Conservation (phyloP, 2,329 filamentous ascomycete genomes). For the Escovopsis sp. region DNA sequence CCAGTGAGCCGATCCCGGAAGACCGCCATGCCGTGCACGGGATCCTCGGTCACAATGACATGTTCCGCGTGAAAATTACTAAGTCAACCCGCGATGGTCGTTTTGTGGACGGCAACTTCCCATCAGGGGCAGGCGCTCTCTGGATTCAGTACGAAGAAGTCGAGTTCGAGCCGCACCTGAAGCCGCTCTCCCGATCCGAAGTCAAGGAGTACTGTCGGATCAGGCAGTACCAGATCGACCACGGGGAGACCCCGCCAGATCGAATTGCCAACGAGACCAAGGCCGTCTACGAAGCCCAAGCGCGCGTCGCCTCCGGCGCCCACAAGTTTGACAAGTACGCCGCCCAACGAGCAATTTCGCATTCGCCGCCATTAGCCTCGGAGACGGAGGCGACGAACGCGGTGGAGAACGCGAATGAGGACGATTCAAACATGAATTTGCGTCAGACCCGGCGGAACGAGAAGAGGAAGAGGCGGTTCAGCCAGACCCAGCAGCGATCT, state of each 20-base stretch:
- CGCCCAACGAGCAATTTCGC: constrained; percentile 7
- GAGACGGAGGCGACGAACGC: constrained; percentile 2
- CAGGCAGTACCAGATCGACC: constrained; percentile 42
- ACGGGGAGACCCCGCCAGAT: constrained; percentile 34
- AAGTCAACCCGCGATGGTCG: constrained; percentile 46
- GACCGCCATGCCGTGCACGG: constrained; percentile 50
- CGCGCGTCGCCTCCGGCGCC: constrained; percentile 23
- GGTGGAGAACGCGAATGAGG: constrained; percentile 1
- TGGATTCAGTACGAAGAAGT: constrained; percentile 52
- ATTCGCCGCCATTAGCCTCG: constrained; percentile 13
- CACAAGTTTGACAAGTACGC: constrained; percentile 6
- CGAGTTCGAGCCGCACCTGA: constrained; percentile 40
- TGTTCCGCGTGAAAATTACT: constrained; percentile 49
- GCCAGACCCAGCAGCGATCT: constrained; percentile 16
- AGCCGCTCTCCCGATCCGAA: constrained; percentile 35
- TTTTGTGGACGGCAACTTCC: constrained; percentile 44
- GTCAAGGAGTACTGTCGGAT: constrained; percentile 51
- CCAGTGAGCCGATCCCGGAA: constrained; percentile 27
- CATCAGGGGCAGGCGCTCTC: constrained; percentile 41
- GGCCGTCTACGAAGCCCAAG: constrained; percentile 36
- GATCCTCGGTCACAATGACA: constrained; percentile 46
- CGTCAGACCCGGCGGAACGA: constrained; percentile 29
- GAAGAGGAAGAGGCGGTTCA: constrained; percentile 9
- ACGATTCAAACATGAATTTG: constrained; percentile 22
- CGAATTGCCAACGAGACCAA: constrained; percentile 34